phyloP scores from a whole-genome alignment of 2,329 filamentous ascomycete genomes.

The Dothideomycetidae sp. region DNA sequence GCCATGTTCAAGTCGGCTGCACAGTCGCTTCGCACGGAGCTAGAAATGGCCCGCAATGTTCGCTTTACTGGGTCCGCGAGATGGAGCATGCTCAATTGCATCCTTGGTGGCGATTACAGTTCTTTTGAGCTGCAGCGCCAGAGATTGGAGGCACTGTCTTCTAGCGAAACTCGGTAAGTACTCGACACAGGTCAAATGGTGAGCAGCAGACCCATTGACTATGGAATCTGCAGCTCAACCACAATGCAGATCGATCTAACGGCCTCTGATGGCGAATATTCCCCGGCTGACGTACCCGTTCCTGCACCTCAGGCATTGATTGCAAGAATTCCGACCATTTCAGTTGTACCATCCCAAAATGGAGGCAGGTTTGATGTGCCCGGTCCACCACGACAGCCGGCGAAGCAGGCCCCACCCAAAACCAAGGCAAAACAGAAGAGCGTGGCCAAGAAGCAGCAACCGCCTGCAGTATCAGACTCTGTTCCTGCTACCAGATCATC shows the following conservation, averaged over 20 bases:
- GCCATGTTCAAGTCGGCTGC: constrained; percentile 55
- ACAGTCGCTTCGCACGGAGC: constrained; percentile 30
- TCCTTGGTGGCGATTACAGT: constrained; percentile 67
- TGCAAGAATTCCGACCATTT: too few relatives aligned
- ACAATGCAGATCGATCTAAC: not conserved
- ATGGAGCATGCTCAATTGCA: constrained; percentile 52
- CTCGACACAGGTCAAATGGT: constrained; percentile 1
- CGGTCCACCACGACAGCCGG: too few relatives aligned
- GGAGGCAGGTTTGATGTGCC: too few relatives aligned
- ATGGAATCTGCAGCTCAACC: not conserved
- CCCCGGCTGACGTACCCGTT: too few relatives aligned
- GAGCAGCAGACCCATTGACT: constrained; percentile 5
- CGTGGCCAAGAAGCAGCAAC: not conserved
- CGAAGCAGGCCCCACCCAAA: too few relatives aligned
- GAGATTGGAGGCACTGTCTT: constrained; percentile 34
- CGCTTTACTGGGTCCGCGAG: constrained; percentile 18
- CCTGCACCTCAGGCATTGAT: too few relatives aligned
- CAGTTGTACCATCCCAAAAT: too few relatives aligned
- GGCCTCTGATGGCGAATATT: not conserved
- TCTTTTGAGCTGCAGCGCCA: constrained; percentile 56
- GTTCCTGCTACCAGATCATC: not conserved
- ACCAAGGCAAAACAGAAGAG: too few relatives aligned
- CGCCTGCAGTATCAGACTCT: not conserved
- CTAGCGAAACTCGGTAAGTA: constrained; percentile 10
- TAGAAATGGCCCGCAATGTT: constrained; percentile 28